Conservation (phyloP, 257 asterid genomes). For the Gentiana macrophylla region DNA sequence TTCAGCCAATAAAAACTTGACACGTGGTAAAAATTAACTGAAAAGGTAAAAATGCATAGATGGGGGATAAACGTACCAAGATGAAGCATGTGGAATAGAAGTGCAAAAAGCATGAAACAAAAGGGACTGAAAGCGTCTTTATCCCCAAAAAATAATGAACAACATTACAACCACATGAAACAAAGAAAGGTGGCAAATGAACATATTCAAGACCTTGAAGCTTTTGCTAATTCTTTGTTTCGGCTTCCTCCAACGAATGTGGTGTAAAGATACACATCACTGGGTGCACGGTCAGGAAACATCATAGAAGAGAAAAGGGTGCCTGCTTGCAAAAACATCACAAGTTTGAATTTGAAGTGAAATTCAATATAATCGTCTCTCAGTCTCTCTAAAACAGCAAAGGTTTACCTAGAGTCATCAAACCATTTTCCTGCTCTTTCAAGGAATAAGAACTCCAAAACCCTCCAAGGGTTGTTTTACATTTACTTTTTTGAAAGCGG, state of each 20-base stretch:
- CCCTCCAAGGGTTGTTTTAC: conserved; percentile 90
- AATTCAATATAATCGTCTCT: conserved; percentile 2
- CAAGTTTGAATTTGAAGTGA: too few species aligned
- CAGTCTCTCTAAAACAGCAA: conserved; percentile 3
- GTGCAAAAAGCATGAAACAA: neutral
- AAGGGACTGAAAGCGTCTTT: too few species aligned
- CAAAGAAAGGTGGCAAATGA: neutral
- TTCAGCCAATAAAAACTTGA: too few species aligned
- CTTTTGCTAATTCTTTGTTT: conserved; percentile 73
- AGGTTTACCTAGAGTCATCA: conserved; percentile 62
- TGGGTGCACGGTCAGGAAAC: conserved; percentile 97
- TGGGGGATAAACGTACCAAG: too few species aligned
- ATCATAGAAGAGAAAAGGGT: conserved; percentile 89
- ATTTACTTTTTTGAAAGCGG: conserved; percentile 63
- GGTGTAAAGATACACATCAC: conserved; percentile 66
- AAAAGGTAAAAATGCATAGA: too few species aligned
- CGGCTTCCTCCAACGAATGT: conserved; percentile 93
- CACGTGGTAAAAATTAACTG: too few species aligned
- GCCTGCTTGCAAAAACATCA: conserved; percentile 32
- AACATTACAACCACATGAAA: neutral
- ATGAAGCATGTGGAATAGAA: too few species aligned
- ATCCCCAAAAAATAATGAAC: conserved; percentile 2
- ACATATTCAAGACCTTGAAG: conserved; percentile 43
- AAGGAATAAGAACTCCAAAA: conserved; percentile 88
- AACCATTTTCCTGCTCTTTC: conserved; percentile 72